Percentiles rank a stretch among this genome's conserved stretches.
Conservation (phyloP, 768 basidiomycete genomes). For the Termitomyces sp. region DNA sequence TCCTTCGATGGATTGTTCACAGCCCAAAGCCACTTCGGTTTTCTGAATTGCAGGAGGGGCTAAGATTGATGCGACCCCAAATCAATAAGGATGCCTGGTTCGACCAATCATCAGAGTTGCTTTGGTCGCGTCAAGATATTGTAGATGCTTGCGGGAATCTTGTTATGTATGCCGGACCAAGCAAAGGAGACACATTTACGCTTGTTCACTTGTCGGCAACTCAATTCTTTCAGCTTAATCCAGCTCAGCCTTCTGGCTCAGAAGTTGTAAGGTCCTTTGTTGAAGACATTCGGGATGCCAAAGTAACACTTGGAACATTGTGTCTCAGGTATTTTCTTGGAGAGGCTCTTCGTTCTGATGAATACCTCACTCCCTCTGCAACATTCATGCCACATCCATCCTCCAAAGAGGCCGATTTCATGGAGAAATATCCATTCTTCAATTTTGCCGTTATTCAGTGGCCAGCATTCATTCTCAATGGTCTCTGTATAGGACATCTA, state of each 20-base stretch:
- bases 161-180: constrained; percentile 2
- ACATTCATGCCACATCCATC: neutral
- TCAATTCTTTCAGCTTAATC: neutral
- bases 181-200: neutral
- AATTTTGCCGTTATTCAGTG: constrained; percentile 4
- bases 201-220: constrained; percentile 11
- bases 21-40: constrained; percentile 6
- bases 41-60: constrained; percentile 8
- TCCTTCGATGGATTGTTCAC: constrained; percentile 7
- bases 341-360: neutral
- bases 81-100: neutral
- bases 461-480: neutral
- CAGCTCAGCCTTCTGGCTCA: neutral
- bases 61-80: constrained; percentile 4
- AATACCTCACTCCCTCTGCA: neutral
- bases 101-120: constrained; percentile 3
- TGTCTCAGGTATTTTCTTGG: constrained; percentile 6
- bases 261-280: neutral
- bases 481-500: neutral
- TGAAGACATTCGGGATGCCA: neutral
- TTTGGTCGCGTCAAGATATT: constrained; percentile 13
- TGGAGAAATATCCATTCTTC: constrained; percentile 2
- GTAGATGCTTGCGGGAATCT: constrained; percentile 13
- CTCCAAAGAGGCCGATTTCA: neutral
- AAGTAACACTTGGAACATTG: constrained; percentile 1